phyloP scores from a whole-genome alignment of 306 rosid genomes.

The Rosa lucieae region DNA sequence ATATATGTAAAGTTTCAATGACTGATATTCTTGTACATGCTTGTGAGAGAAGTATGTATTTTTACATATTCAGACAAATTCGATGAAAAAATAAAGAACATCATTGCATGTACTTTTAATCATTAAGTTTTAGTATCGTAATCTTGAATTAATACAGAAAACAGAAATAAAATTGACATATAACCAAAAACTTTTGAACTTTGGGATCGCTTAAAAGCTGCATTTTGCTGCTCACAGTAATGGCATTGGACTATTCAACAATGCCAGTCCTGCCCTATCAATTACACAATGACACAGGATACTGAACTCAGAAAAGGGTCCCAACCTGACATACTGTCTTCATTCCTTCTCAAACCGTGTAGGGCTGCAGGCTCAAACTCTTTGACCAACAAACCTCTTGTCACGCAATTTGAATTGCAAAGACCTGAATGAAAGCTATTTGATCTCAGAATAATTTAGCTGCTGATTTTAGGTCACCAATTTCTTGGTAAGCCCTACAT shows the following conservation, averaged over 20 bases:
- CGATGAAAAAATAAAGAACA: no score
- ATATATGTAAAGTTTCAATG: no score
- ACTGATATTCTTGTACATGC: no score
- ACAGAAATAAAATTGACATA: no score
- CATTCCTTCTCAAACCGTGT: neutral
- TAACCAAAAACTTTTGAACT: no score
- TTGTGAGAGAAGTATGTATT: no score
- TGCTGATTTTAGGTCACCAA: slow-evolving; percentile 41
- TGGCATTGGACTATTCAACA: neutral
- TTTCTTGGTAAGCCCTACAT: slow-evolving; percentile 48
- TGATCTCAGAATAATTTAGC: slow-evolving; percentile 29
- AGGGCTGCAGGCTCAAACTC: neutral
- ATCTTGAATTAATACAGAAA: no score
- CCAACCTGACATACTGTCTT: neutral
- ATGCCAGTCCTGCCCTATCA: neutral
- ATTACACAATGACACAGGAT: neutral
- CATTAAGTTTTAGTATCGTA: no score
- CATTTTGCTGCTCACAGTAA: neutral
- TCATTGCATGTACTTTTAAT: no score
- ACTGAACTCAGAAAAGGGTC: neutral
- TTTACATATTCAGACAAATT: no score
- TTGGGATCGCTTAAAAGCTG: neutral
- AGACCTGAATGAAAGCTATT: slow-evolving; percentile 20
- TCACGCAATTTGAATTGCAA: neutral
- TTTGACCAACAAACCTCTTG: neutral